Evolutionary conservation across 2,329 filamentous ascomycete genomes (phyloP), one percentile per base, ranked within the genome.

Genomic region (Cryphonectria nitschkei): DNA sequence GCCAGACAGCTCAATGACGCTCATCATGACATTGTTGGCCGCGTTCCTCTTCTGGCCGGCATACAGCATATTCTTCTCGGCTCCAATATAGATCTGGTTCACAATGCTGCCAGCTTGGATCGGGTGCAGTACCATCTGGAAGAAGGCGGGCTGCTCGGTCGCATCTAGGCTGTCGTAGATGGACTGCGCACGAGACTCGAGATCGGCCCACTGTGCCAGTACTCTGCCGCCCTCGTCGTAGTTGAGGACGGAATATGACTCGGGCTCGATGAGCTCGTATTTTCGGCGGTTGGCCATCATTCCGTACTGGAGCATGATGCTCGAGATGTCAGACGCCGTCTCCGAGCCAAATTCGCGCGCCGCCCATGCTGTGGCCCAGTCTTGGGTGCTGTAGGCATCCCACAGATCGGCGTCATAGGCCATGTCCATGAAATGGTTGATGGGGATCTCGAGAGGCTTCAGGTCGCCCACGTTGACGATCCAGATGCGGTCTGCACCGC

Each of bases 381-480:
- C 80, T 0, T 82, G 80, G 0, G 87, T 85, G 68, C 85, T 88
- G 63, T 87, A 83, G 67, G 86, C 83, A n/a, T 84, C 82, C 84
- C 87, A 91, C 1, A 80, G 77, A 29, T 85, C 80, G 32, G 87
- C 85, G 75, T 92, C 87, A 76, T 92, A 93, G 1, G 89, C 90
- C 72, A 92, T 83, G 73, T 92, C 89, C 73, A 92, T 81, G 80
- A 89, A 92, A 78, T 92, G 89, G 76, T 83, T 88, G 76, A 92
- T 88, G 29, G 90, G 89, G 22, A 92, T 83, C 80, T 92, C 83
- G 3, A 89, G 82, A 0, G 87, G 87, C 79, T 91, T 92, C 72
- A 92, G 82, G 75, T 92, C 89, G 56, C 89, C 89, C 29, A 91
- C 87, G 73, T 92, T 92, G 74, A 90, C 88, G 60, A 91, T 84